Conservation (phyloP, 768 basidiomycete genomes). For the Suillus tomentosus region DNA sequence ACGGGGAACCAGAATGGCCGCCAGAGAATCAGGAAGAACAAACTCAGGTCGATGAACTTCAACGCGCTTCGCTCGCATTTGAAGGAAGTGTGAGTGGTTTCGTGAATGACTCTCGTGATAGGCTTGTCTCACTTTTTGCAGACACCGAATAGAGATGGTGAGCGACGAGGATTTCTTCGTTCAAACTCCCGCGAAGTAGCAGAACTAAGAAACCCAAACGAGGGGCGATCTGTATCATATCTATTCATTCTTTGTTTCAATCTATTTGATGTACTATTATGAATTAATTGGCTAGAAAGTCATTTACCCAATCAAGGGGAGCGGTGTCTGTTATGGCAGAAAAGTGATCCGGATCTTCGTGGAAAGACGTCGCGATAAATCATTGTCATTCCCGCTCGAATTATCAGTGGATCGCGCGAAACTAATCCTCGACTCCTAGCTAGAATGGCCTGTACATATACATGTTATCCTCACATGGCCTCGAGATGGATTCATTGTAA, state of each 20-base stretch:
- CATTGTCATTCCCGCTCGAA: not conserved
- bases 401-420: too few species aligned
- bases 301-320: not conserved
- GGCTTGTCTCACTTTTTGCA: conserved; percentile 27
- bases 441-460: too few species aligned
- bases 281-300: not conserved
- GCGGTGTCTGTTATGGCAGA: not conserved
- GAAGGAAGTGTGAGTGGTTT: conserved; percentile 54
- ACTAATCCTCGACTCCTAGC: too few species aligned
- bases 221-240: not conserved
- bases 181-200: conserved; percentile 10
- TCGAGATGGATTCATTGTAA: too few species aligned
- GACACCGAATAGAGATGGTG: conserved; percentile 49
- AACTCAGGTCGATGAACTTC: conserved; percentile 43
- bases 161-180: conserved; percentile 59
- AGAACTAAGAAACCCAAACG: not conserved
- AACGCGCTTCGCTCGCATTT: conserved; percentile 64
- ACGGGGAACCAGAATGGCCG: conserved; percentile 5
- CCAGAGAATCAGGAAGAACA: conserved; percentile 14
- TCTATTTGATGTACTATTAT: not conserved
- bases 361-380: not conserved
- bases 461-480: too few species aligned
- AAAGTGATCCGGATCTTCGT: not conserved
- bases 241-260: not conserved
- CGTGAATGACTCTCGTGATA: not conserved